Conservation (phyloP, 371 early-diverging fungal genomes). For the Nosema muscidifuracis region DNA sequence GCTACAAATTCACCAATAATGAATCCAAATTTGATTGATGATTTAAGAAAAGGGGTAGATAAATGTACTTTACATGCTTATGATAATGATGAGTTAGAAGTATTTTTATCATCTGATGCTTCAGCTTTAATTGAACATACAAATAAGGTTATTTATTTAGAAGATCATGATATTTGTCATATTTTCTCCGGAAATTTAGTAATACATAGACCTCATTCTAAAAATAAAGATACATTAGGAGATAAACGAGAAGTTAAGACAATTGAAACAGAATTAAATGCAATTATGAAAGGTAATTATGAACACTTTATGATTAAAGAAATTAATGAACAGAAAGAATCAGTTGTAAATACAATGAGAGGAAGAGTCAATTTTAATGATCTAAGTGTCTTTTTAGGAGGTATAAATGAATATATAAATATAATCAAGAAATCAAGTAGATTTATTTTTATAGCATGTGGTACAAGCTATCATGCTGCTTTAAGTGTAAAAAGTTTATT, state of each 20-base stretch:
- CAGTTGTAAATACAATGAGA: constrained; percentile 96
- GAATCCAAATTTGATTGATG: constrained; percentile 13
- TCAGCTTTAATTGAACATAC: constrained; percentile 97
- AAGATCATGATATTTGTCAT: constrained; percentile 96
- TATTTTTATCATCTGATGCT: constrained; percentile 91
- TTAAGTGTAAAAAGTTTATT: constrained; percentile 87
- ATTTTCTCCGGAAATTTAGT: constrained; percentile 81
- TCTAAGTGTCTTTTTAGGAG: constrained; percentile 79
- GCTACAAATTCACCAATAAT: not conserved
- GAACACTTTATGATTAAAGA: constrained; percentile 99
- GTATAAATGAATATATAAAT: constrained; percentile 76
- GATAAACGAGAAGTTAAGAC: constrained; percentile 86
- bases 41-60: constrained; percentile 19
- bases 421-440: constrained; percentile 86
- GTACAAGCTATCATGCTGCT: constrained; percentile 89
- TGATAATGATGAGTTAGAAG: constrained; percentile 73
- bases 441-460: constrained; percentile 93
- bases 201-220: constrained; percentile 86
- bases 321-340: constrained; percentile 97
- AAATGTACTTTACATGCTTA: constrained; percentile 10
- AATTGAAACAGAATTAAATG: constrained; percentile 86
- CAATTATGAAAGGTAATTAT: constrained; percentile 94
- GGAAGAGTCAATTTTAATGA: constrained; percentile 93
- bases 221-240: constrained; percentile 69
- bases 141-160: constrained; percentile 87